Percentiles rank a stretch among this genome's conserved stretches.
phyloP scores from a whole-genome alignment of 805 yeast species.

The Starmerella gropengiesseri region DNA sequence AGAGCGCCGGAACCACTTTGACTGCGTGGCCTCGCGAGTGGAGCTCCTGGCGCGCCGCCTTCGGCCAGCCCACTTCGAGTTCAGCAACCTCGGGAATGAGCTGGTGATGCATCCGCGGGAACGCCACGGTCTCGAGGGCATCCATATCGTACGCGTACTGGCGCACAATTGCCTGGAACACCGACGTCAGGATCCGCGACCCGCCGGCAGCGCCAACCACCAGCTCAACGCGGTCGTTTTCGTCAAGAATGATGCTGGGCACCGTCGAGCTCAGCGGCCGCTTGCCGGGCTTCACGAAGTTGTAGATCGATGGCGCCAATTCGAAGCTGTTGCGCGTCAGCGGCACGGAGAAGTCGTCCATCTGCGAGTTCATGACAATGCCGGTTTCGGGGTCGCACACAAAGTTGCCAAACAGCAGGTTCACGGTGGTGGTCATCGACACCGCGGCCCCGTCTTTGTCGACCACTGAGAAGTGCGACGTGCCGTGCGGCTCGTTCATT shows the following conservation, averaged over 20 bases:
- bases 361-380: conserved; percentile 71
- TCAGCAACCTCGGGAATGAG: conserved; percentile 58
- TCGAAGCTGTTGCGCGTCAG: conserved; percentile 62
- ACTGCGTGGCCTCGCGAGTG: conserved; percentile 41
- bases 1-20: conserved; percentile 35
- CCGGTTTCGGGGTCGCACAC: conserved; percentile 79
- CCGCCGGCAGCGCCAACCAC: conserved; percentile 94
- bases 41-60: conserved; percentile 31
- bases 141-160: conserved; percentile 47
- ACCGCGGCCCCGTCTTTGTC: conserved; percentile 71
- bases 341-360: conserved; percentile 88
- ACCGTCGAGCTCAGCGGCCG: conserved; percentile 78
- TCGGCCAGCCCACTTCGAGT: conserved; percentile 44
- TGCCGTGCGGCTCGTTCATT: conserved; percentile 74
- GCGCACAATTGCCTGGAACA: conserved; percentile 69
- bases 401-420: conserved; percentile 69
- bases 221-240: conserved; percentile 37
- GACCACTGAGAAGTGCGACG: conserved; percentile 74
- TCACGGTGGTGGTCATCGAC: conserved; percentile 78
- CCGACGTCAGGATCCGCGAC: conserved; percentile 69
- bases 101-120: conserved; percentile 84
- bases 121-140: conserved; percentile 58
- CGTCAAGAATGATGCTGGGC: conserved; percentile 50
- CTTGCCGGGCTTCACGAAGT: conserved; percentile 61
- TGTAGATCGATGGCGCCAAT: conserved; percentile 68